phyloP scores from a whole-genome alignment of 2,329 filamentous ascomycete species.

The Aureobasidium sp. region DNA sequence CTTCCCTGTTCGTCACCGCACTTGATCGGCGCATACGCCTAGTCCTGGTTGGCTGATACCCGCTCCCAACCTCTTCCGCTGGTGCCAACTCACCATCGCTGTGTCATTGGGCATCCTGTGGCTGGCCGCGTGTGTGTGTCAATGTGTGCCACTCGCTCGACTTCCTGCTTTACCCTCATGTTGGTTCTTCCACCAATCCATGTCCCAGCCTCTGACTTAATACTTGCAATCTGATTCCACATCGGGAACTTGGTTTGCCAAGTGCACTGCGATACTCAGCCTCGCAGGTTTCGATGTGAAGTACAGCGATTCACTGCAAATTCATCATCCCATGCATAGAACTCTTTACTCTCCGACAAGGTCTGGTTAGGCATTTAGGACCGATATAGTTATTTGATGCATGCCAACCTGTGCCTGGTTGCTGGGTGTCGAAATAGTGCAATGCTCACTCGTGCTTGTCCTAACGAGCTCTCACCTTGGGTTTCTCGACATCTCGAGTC shows the following conservation, averaged over 20 bases:
- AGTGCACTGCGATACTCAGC: neutral
- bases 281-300: neutral
- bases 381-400: neutral
- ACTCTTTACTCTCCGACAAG: neutral
- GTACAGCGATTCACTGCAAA: neutral
- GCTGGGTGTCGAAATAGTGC: neutral
- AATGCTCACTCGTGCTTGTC: too few species aligned
- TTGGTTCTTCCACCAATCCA: constrained; percentile 3
- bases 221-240: neutral
- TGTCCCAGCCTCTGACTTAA: neutral
- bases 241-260: neutral
- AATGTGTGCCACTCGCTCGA: neutral
- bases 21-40: neutral
- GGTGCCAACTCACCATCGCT: constrained; percentile 1
- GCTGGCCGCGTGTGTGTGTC: constrained; percentile 1
- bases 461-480: neutral
- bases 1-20: constrained; percentile 6
- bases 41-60: neutral
- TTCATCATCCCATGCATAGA: neutral
- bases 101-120: neutral
- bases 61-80: constrained; percentile 1
- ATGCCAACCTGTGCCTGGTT: neutral
- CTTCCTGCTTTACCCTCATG: neutral
- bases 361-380: neutral
- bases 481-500: neutral